Conservation (phyloP, 257 asterid species). For the Linaria vulgaris region DNA sequence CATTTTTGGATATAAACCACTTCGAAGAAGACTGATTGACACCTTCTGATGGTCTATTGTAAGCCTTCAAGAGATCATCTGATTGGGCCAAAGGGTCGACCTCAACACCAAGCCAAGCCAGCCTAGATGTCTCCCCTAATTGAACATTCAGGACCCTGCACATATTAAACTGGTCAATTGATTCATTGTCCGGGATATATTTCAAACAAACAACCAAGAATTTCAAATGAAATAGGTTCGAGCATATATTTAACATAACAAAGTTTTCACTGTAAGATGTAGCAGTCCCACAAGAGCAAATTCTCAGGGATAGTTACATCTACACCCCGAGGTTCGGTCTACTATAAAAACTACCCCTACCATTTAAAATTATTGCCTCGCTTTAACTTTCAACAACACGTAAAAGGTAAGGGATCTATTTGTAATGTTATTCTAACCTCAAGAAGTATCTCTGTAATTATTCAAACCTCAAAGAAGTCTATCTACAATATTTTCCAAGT, state of each 20-base stretch:
- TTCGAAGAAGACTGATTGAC: slow-evolving; percentile 58
- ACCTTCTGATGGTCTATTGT: slow-evolving; percentile 76
- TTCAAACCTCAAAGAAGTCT: too few species aligned
- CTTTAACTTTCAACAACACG: too few species aligned
- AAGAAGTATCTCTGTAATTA: too few species aligned
- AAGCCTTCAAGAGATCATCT: slow-evolving; percentile 72
- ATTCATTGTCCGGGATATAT: too few species aligned
- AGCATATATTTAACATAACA: slow-evolving; percentile 10
- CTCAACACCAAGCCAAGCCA: slow-evolving; percentile 95
- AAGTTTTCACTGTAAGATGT: not conserved
- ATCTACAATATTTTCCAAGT: too few species aligned
- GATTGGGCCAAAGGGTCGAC: slow-evolving; percentile 81
- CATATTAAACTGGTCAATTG: not conserved
- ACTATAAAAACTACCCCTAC: too few species aligned
- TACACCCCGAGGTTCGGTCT: too few species aligned
- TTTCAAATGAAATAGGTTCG: too few species aligned
- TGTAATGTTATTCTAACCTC: too few species aligned
- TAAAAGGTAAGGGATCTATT: too few species aligned
- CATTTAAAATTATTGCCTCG: too few species aligned
- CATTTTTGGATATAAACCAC: slow-evolving; percentile 88
- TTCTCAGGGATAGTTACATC: not conserved
- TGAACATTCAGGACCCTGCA: slow-evolving; percentile 79
- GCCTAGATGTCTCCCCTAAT: slow-evolving; percentile 84
- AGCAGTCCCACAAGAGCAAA: not conserved
- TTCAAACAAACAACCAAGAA: too few species aligned